Evolutionary conservation across 345 rosid genomes (phyloP).

Genomic region (Clarkia xantiana): DNA sequence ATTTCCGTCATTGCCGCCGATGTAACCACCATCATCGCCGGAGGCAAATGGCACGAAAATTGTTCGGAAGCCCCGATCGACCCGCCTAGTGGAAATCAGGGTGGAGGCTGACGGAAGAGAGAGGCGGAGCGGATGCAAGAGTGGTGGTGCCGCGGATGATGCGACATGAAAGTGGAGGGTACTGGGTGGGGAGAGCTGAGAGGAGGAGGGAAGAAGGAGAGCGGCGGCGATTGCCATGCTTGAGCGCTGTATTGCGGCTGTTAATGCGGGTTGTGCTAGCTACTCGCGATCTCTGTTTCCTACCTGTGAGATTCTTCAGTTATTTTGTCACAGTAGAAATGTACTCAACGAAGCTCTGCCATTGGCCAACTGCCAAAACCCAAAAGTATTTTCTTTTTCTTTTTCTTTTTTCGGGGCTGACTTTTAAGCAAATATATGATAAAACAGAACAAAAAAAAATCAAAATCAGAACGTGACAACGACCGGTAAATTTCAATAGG

Average conservation of each 20-base stretch:
- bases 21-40: conserved; percentile 2
- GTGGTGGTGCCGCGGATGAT: conserved; percentile 1
- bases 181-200: conserved; percentile 4
- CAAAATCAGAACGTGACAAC: no score
- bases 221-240: conserved; percentile 20
- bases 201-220: conserved; percentile 8
- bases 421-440: no score
- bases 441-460: no score
- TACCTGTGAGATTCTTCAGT: no score
- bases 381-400: no score
- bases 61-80: conserved; percentile 2
- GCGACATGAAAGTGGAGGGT: neutral
- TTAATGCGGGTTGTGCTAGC: no score
- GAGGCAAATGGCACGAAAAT: neutral
- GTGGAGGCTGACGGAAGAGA: neutral
- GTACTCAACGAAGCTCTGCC: no score
- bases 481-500: no score
- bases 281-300: no score
- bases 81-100: neutral
- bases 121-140: conserved; percentile 3
- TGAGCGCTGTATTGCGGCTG: neutral
- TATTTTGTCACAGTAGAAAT: no score
- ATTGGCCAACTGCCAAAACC: no score
- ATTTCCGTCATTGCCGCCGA: conserved; percentile 2
- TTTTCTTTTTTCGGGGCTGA: no score